Conservation (phyloP, 192 early-diverging fungal species). For the Mortierella antarctica region DNA sequence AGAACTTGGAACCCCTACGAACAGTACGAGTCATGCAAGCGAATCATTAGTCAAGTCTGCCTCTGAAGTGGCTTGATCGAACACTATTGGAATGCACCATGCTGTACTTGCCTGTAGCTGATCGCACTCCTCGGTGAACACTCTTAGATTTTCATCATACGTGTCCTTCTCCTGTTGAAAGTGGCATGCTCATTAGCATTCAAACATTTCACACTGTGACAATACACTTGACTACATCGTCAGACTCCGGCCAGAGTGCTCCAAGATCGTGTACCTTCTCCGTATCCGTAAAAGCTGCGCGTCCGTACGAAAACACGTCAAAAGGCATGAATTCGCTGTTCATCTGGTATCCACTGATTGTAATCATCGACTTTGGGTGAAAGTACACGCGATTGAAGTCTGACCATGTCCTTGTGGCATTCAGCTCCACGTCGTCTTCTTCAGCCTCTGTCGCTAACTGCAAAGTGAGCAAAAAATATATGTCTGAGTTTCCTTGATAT, state of each 20-base stretch:
- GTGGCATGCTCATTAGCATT: neutral
- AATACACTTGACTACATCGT: too few species aligned
- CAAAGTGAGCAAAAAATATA: neutral
- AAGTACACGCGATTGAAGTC: constrained; percentile 84
- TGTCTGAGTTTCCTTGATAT: neutral
- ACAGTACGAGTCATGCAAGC: too few species aligned
- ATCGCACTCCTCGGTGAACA: constrained; percentile 69
- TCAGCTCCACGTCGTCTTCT: constrained; percentile 62
- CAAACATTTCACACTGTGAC: too few species aligned
- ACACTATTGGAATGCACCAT: neutral
- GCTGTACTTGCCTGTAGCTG: constrained; percentile 51
- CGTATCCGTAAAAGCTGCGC: constrained; percentile 57
- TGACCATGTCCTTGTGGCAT: constrained; percentile 76
- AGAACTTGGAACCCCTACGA: constrained; percentile 79
- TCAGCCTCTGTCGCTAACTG: constrained; percentile 42
- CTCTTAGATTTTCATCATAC: constrained; percentile 64
- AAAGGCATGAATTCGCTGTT: constrained; percentile 63
- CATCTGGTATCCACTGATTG: constrained; percentile 45
- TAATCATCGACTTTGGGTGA: constrained; percentile 73
- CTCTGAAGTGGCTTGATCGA: too few species aligned
- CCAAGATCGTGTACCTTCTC: constrained; percentile 51
- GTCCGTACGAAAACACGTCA: constrained; percentile 62
- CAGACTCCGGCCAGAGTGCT: too few species aligned
- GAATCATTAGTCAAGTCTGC: too few species aligned
- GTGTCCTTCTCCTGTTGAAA: constrained; percentile 56